phyloP scores from a whole-genome alignment of 176 grass and related monocot genomes.

The Thinopyrum elongatum region DNA sequence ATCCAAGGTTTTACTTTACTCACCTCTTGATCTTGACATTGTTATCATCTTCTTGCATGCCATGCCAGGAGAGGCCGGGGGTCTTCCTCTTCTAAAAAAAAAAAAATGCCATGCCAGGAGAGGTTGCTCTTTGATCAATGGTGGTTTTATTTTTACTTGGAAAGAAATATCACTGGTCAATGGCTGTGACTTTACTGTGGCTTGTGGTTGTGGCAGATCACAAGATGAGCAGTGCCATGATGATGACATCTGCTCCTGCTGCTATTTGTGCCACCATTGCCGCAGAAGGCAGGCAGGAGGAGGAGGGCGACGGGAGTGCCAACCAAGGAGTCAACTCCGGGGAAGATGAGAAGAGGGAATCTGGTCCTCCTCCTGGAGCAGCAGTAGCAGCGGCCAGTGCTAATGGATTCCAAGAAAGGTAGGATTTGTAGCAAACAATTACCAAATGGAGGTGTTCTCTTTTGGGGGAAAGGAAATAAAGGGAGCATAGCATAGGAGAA shows the following conservation, averaged over 20 bases:
- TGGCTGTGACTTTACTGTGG: not conserved
- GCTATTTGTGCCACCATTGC: not conserved
- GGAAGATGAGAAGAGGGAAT: slow-evolving; percentile 49
- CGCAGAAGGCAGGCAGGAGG: slow-evolving; percentile 25
- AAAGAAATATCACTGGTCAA: too few species aligned
- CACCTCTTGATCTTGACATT: not conserved
- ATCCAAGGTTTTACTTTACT: slow-evolving; percentile 35
- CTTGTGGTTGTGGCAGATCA: slow-evolving; percentile 46
- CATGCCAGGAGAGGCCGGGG: too few species aligned
- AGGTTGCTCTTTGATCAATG: too few species aligned
- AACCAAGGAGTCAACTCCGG: slow-evolving; percentile 48
- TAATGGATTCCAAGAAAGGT: slow-evolving; percentile 71
- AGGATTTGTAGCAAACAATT: slow-evolving; percentile 37
- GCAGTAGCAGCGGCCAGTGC: slow-evolving; percentile 34
- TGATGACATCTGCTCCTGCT: not conserved
- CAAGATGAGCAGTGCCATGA: slow-evolving; percentile 34
- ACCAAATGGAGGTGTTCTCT: slow-evolving; percentile 24
- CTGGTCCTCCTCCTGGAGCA: not conserved
- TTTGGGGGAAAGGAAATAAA: slow-evolving; percentile 40
- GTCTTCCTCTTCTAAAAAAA: too few species aligned
- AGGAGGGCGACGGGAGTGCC: slow-evolving; percentile 17
- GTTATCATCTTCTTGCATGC: not conserved
- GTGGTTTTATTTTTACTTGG: too few species aligned
- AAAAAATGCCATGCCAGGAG: too few species aligned
- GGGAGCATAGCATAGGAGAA: not conserved